Conservation (phyloP, 2,329 filamentous ascomycete species). For the Pseudogymnoascus verrucosus region DNA sequence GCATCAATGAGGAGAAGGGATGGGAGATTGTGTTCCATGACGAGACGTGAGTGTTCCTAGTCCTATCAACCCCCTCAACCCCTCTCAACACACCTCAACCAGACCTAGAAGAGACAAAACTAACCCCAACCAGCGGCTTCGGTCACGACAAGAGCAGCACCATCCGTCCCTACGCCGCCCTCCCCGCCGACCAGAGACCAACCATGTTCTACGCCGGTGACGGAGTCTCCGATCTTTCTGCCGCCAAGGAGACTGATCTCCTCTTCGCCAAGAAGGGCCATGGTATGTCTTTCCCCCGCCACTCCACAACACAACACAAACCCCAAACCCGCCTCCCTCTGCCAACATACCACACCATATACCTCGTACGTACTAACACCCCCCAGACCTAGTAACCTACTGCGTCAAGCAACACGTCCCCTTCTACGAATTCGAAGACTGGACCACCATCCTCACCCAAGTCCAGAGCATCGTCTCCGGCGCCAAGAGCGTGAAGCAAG, state of each 20-base stretch:
- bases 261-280: constrained; percentile 89
- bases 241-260: constrained; percentile 84
- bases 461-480: constrained; percentile 72
- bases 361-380: constrained; percentile 10
- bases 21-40: constrained; percentile 90
- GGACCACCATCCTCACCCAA: constrained; percentile 67
- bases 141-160: constrained; percentile 97
- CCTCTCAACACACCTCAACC: background rate
- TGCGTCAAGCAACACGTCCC: constrained; percentile 78
- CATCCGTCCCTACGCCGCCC: constrained; percentile 74
- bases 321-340: background rate
- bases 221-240: constrained; percentile 85
- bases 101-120: background rate
- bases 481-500: constrained; percentile 60
- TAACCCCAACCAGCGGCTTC: constrained; percentile 42
- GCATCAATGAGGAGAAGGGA: constrained; percentile 69
- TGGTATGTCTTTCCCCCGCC: constrained; percentile 46
- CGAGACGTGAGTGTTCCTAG: constrained; percentile 50
- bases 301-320: background rate
- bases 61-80: background rate
- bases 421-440: constrained; percentile 81
- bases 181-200: constrained; percentile 62
- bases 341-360: too few relatives aligned
- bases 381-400: constrained; percentile 72
- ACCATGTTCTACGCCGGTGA: constrained; percentile 92